A percentile compares a stretch with the other conserved stretches of the same genome.
Conservation (phyloP, 2,329 filamentous ascomycete genomes). For the Colletotrichum echinochloae region DNA sequence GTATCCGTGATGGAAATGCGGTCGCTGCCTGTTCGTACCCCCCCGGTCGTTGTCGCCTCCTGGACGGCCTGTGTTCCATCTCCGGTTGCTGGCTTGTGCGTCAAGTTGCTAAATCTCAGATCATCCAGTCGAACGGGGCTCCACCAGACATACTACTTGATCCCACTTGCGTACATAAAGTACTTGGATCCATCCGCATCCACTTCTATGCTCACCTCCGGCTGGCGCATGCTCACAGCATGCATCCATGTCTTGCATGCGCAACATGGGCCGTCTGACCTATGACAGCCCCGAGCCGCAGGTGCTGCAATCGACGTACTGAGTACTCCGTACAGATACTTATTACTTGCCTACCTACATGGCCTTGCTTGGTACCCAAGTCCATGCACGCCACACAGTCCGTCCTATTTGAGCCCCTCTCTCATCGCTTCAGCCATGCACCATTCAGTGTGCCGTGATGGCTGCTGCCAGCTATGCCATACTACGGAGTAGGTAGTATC, state of each 20-base stretch:
- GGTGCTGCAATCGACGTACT: slow-evolving; percentile 26
- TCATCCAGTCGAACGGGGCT: slow-evolving; percentile 30
- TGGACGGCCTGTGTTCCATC: neutral
- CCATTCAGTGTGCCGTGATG: neutral
- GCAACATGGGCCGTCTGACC: slow-evolving; percentile 22
- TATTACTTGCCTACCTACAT: too few species aligned
- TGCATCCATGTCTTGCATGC: slow-evolving; percentile 23
- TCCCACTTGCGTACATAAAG: slow-evolving; percentile 33
- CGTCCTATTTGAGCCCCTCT: slow-evolving; percentile 13
- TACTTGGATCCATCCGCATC: slow-evolving; percentile 22
- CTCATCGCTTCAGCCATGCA: slow-evolving; percentile 1
- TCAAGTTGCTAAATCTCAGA: slow-evolving; percentile 20
- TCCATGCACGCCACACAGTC: slow-evolving; percentile 33
- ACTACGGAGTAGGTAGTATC: too few species aligned
- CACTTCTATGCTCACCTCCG: slow-evolving; percentile 33
- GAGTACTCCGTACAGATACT: neutral
- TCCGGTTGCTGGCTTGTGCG: slow-evolving; percentile 16
- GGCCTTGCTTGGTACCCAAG: slow-evolving; percentile 22
- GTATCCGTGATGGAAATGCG: neutral
- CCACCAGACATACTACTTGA: slow-evolving; percentile 29
- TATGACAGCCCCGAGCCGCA: slow-evolving; percentile 22
- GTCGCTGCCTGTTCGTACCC: neutral
- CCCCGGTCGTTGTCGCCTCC: neutral
- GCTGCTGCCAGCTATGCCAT: too few species aligned
- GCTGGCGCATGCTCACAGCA: slow-evolving; percentile 1